A percentile compares a stretch with the other conserved stretches of the same genome.
These are phyloP conservation scores for Somion occarium DNA, from an alignment of 1,284 basidiomycete species.

Conservation along the genomic window DNA sequence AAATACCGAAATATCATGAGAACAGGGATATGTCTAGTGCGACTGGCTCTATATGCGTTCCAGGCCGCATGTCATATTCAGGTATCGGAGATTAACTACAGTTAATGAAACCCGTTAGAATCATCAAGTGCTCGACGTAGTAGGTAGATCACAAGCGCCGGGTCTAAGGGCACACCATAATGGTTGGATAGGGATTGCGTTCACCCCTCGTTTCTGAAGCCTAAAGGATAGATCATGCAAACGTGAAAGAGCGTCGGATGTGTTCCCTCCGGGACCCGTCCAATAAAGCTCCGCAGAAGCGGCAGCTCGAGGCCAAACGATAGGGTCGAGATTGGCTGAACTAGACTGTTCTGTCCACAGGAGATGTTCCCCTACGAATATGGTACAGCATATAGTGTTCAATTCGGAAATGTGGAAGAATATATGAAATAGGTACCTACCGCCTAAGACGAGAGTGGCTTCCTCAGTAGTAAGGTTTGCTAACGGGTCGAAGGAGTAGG, in stretches of 20 bases:
- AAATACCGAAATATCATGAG: too few relatives aligned
- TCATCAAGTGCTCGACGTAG: too few relatives aligned
- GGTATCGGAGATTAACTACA: too few relatives aligned
- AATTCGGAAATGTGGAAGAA: too few relatives aligned
- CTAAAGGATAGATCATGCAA: slow-evolving; percentile 72
- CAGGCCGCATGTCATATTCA: too few relatives aligned
- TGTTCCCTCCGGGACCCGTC: slow-evolving; percentile 57
- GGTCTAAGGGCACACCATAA: slow-evolving; percentile 76
- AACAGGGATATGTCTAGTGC: too few relatives aligned
- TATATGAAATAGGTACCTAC: slow-evolving; percentile 22
- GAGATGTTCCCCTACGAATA: slow-evolving; percentile 43
- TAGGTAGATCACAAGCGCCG: slow-evolving; percentile 46
- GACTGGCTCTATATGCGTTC: too few relatives aligned
- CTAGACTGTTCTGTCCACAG: slow-evolving; percentile 78
- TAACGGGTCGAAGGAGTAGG: slow-evolving; percentile 70
- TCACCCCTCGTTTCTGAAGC: slow-evolving; percentile 61
- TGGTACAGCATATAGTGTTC: neutral
- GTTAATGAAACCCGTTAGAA: too few relatives aligned
- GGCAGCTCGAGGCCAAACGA: slow-evolving; percentile 75
- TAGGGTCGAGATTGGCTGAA: slow-evolving; percentile 62
- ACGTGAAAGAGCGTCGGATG: slow-evolving; percentile 59
- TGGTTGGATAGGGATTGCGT: slow-evolving; percentile 70
- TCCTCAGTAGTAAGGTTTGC: slow-evolving; percentile 47
- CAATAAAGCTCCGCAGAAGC: slow-evolving; percentile 78
- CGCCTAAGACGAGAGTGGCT: slow-evolving; percentile 57